Evolutionary conservation across 176 grass and related monocot genomes (phyloP).

Genomic region (Aegilops umbellulata): DNA sequence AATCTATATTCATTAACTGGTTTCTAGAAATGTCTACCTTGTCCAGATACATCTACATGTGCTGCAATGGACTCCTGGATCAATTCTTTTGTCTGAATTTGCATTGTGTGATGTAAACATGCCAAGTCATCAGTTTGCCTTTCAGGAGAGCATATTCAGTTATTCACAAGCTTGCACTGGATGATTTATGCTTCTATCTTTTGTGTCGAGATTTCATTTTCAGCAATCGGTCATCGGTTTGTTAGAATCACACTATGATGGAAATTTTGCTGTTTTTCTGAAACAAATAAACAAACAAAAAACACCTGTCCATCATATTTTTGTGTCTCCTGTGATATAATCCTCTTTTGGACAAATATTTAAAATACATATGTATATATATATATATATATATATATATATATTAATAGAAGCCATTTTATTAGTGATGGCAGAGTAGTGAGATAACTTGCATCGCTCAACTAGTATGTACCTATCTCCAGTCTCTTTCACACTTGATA

Average conservation of each 20-base stretch:
- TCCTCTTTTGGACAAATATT: background rate
- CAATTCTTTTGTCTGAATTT: background rate
- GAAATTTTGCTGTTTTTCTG: background rate
- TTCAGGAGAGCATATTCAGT: too few relatives aligned
- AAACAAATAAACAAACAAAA: background rate
- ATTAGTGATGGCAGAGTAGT: background rate
- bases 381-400: too few relatives aligned
- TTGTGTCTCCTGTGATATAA: background rate
- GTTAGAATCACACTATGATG: background rate
- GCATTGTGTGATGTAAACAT: too few relatives aligned
- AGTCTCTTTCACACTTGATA: slow-evolving; percentile 18
- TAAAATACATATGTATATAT: too few relatives aligned
- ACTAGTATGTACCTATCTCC: slow-evolving; percentile 23
- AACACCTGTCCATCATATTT: background rate
- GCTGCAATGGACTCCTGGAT: background rate
- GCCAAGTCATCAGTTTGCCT: too few relatives aligned
- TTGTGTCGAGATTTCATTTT: background rate
- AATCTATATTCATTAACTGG: background rate
- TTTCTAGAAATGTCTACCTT: background rate
- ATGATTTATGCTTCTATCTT: background rate
- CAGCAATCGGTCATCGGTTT: background rate
- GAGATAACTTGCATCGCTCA: slow-evolving; percentile 3
- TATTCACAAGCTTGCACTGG: background rate
- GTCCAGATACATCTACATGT: background rate
- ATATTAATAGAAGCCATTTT: background rate